phyloP scores from a whole-genome alignment of 2,329 filamentous ascomycete genomes.

The Fusarium fracticaudum region DNA sequence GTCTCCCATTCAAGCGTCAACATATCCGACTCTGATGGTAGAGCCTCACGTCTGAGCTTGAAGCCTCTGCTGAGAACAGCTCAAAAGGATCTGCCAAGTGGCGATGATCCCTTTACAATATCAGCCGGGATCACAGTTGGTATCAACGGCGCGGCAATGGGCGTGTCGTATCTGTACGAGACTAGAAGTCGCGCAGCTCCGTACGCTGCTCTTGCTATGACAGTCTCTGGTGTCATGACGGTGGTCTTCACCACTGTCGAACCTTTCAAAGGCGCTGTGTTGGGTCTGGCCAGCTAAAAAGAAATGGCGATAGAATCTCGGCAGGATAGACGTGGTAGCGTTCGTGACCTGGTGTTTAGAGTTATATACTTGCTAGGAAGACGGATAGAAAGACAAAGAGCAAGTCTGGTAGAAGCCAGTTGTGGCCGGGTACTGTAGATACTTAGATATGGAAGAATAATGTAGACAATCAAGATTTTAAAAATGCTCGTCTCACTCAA shows the following conservation, averaged over 20 bases:
- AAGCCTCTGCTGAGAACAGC: constrained; percentile 6
- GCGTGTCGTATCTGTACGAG: constrained; percentile 66
- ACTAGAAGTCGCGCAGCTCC: constrained; percentile 61
- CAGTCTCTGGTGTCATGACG: constrained; percentile 64
- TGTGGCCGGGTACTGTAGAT: constrained; percentile 18
- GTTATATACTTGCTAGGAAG: constrained; percentile 23
- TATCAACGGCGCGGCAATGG: constrained; percentile 69
- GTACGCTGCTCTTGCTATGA: constrained; percentile 67
- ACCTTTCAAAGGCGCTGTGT: constrained; percentile 54
- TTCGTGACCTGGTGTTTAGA: constrained; percentile 27
- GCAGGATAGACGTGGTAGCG: constrained; percentile 4
- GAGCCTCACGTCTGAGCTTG: neutral
- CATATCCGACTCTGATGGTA: neutral
- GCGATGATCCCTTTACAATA: constrained; percentile 51
- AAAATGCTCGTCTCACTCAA: neutral
- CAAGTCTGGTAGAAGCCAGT: constrained; percentile 7
- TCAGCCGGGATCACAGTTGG: constrained; percentile 64
- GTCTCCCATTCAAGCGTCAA: neutral
- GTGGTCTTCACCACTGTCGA: constrained; percentile 63
- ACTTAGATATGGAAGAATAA: constrained; percentile 12
- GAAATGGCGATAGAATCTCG: neutral
- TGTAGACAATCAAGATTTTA: constrained; percentile 4
- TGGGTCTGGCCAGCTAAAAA: constrained; percentile 45
- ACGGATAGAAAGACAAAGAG: constrained; percentile 16
- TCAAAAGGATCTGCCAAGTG: constrained; percentile 25